Base-by-base conservation (phyloP, 73 alveolate genomes). In the Vitrella brassicaformis region DNA sequence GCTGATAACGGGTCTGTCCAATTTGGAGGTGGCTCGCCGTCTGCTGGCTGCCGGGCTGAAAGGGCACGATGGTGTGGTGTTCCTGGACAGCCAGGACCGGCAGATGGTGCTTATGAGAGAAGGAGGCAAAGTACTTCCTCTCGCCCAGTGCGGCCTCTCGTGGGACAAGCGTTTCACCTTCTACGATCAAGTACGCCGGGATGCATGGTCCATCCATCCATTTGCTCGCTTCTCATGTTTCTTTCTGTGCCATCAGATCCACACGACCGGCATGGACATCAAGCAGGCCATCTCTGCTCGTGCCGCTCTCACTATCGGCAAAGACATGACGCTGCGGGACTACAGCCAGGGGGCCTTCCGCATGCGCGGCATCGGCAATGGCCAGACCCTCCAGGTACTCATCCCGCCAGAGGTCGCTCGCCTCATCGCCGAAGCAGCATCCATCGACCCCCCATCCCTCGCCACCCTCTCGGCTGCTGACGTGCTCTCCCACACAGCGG, bases 241-340 rank as follows among this genome's bases (percentile, higher is more conserved):
- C 9, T 9, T 45, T 45, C 19, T 45, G 65, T 10, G 19, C 9
- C 65, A 45, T 9, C 81, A 75, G 69, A 74, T 75, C 47, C 81
- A 75, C 81, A 75, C 81, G 30, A 75, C 81, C 4, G 81, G 81
- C 73, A 75, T 75, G 81, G 81, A 75, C 28, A 75, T 75, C 81
- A 67, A 75, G 64, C 81, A 75, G 22, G 69, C 81, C 22, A 69
- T 69, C 45, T 68, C 66, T 28, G 81, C 74, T n/a, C 27, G 68
- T 25, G 81, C 81, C 0, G 32, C 67, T 31, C 66, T 75, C 45
- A 75, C 81, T 70, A 67, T 75, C 70, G 39, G 66, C 68, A 75
- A 75, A 69, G 81, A 75, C 74, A 75, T 72, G 25, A 66, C 81
- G 19, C 31, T 75, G 47, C 81, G 81, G 10, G 81, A 75, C 47